These are phyloP conservation scores for Hericium coralloides DNA, from an alignment of 768 basidiomycete genomes.

Conservation along the genomic window DNA sequence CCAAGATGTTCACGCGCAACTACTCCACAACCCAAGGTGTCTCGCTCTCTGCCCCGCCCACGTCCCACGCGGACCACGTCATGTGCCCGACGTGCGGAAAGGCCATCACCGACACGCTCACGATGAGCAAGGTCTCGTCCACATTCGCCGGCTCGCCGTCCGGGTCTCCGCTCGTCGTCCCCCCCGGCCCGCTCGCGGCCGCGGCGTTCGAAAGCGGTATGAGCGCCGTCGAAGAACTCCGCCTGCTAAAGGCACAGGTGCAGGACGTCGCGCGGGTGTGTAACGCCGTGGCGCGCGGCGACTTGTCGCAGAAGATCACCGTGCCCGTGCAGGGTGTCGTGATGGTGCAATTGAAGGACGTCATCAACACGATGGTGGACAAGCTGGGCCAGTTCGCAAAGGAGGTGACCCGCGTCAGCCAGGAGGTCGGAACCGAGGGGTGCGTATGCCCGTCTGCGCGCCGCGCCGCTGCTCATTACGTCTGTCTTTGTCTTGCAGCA, in stretches of 20 bases:
- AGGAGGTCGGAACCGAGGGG: constrained; percentile 70
- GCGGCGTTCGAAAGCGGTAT: constrained; percentile 47
- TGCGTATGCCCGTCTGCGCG: constrained; percentile 3
- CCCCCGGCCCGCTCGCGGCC: constrained; percentile 39
- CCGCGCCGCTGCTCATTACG: background rate
- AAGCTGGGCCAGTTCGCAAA: constrained; percentile 77
- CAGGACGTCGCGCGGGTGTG: constrained; percentile 49
- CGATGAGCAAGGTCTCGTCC: constrained; percentile 1
- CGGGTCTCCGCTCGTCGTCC: constrained; percentile 19
- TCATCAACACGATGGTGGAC: constrained; percentile 41
- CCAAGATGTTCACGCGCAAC: background rate
- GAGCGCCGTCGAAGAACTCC: constrained; percentile 63
- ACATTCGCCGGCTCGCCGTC: background rate
- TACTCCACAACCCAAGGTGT: background rate
- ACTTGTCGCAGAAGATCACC: constrained; percentile 41
- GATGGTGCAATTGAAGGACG: constrained; percentile 43
- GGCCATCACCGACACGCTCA: constrained; percentile 6
- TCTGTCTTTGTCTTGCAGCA: constrained; percentile 25
- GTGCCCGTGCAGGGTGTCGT: constrained; percentile 42
- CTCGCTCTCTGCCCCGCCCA: constrained; percentile 13
- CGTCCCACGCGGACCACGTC: constrained; percentile 9
- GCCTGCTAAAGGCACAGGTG: constrained; percentile 70
- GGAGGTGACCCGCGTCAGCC: constrained; percentile 75
- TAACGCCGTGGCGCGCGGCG: constrained; percentile 40
- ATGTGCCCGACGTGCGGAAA: constrained; percentile 12